A percentile compares a stretch with the other conserved stretches of the same genome.
Evolutionary conservation across 495 filamentous ascomycete species (phyloP).

Genomic region (Penicillium parvum): DNA sequence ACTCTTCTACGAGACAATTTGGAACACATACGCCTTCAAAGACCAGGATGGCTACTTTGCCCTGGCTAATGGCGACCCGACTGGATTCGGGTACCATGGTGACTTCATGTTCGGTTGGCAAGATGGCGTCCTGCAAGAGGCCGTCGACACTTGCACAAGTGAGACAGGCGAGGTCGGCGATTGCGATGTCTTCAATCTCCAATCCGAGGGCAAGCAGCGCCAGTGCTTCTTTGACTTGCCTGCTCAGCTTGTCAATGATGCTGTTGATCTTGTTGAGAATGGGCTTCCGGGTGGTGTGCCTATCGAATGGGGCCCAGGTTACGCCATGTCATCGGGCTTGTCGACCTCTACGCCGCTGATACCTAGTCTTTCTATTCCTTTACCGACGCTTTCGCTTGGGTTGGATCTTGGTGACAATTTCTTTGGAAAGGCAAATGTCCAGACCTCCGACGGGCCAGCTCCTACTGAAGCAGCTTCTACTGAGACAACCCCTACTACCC

Average conservation of each 20-base stretch:
- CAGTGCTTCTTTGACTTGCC: constrained; percentile 49
- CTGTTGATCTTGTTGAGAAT: constrained; percentile 26
- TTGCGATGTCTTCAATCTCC: constrained; percentile 57
- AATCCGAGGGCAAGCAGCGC: constrained; percentile 35
- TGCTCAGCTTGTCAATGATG: constrained; percentile 32
- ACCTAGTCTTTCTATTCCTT: constrained; percentile 4
- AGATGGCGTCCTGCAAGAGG: constrained; percentile 36
- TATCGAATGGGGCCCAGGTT: constrained; percentile 49
- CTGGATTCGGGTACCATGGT: constrained; percentile 77
- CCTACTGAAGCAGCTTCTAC: too few species aligned
- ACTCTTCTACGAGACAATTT: constrained; percentile 87
- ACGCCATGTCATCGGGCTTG: constrained; percentile 30
- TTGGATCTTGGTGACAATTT: not conserved
- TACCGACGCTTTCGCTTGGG: constrained; percentile 10
- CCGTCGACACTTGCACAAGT: constrained; percentile 48
- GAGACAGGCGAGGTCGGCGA: constrained; percentile 48
- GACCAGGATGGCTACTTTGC: constrained; percentile 67
- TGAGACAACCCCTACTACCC: too few species aligned
- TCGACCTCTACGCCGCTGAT: not conserved
- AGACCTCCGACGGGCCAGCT: too few species aligned
- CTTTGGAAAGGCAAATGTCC: too few species aligned
- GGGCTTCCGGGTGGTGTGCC: constrained; percentile 52
- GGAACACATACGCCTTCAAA: constrained; percentile 66
- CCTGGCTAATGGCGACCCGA: constrained; percentile 78
- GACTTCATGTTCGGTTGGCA: constrained; percentile 88